A percentile compares a stretch with the other conserved stretches of the same genome.
Evolutionary conservation across 139 green algal species (phyloP).

Genomic region (Yamagishiella unicocca): DNA sequence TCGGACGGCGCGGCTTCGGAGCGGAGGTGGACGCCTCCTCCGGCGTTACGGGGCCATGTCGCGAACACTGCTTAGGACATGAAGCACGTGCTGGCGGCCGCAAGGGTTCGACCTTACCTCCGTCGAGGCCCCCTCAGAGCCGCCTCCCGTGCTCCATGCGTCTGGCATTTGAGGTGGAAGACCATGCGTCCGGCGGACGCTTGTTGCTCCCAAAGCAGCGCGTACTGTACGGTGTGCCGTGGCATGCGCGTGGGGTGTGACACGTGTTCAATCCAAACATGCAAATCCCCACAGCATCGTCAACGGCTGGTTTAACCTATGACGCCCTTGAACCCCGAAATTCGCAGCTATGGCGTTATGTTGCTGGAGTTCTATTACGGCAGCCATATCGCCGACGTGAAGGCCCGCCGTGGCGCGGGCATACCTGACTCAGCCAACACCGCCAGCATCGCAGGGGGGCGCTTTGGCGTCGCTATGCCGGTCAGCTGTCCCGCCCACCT

Average conservation of each 20-base stretch:
- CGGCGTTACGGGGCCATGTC: neutral
- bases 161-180: neutral
- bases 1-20: too few species aligned
- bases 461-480: constrained; percentile 13
- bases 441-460: constrained; percentile 5
- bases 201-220: neutral
- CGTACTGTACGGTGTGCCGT: too few species aligned
- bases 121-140: too few species aligned
- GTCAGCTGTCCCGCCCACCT: constrained; percentile 14
- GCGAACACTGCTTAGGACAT: neutral
- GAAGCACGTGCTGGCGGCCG: neutral
- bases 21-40: neutral
- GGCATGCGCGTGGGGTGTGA: too few species aligned
- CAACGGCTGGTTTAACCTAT: neutral
- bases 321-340: neutral
- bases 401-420: neutral
- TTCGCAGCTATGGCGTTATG: constrained; percentile 33
- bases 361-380: constrained; percentile 39
- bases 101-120: neutral
- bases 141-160: neutral
- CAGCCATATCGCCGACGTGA: constrained; percentile 1
- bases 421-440: neutral
- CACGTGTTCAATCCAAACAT: neutral
- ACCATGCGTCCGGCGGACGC: neutral
- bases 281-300: neutral